A percentile compares a stretch with the other conserved stretches of the same genome.
phyloP scores from a whole-genome alignment of 2,329 filamentous ascomycete species.

The Alternaria sp. region DNA sequence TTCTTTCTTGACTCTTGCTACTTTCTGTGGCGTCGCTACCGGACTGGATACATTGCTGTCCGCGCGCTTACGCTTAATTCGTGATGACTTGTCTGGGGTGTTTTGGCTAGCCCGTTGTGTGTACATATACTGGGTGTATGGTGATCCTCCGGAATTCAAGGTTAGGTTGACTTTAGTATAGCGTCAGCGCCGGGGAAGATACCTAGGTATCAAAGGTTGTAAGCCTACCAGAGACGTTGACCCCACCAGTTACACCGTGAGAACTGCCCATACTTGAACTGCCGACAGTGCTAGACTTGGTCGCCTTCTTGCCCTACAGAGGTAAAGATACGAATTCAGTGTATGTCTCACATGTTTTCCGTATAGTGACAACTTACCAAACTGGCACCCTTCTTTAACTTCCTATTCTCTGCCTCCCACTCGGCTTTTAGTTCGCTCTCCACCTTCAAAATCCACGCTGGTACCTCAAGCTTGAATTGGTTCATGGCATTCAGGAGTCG shows the following conservation, averaged over 20 bases:
- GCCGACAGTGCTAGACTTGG: background rate
- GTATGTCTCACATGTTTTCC: no score
- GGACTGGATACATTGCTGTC: background rate
- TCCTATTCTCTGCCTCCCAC: slow-evolving; percentile 61
- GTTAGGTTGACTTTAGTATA: slow-evolving; percentile 14
- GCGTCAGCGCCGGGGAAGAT: background rate
- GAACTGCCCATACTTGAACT: background rate
- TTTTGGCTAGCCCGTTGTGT: background rate
- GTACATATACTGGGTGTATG: background rate
- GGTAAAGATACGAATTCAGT: no score
- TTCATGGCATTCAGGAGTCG: slow-evolving; percentile 66
- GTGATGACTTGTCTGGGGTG: background rate
- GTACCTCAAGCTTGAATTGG: slow-evolving; percentile 58
- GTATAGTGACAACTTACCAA: background rate
- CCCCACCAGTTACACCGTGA: background rate
- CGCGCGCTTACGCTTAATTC: slow-evolving; percentile 13
- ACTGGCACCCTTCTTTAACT: slow-evolving; percentile 51
- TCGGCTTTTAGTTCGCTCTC: slow-evolving; percentile 67
- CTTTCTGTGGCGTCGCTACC: slow-evolving; percentile 10
- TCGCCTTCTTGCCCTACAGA: background rate
- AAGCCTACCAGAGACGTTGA: slow-evolving; percentile 25
- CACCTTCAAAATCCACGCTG: slow-evolving; percentile 57
- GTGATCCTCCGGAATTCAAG: background rate
- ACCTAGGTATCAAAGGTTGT: no score
- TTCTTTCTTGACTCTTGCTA: slow-evolving; percentile 10